phyloP scores from a whole-genome alignment of 768 basidiomycete genomes.

The Boletus speciosus region DNA sequence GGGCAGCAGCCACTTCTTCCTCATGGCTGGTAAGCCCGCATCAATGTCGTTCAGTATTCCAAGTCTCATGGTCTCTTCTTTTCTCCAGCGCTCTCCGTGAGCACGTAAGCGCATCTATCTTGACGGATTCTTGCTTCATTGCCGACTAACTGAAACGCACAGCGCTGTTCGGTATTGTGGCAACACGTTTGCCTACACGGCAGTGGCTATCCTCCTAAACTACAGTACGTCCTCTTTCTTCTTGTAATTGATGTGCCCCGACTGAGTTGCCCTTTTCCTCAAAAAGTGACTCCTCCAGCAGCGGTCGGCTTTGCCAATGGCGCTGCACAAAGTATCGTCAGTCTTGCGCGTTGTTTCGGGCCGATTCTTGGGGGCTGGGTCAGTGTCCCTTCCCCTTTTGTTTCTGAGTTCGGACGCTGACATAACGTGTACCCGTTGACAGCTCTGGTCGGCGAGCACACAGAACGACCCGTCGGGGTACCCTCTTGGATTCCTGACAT shows the following conservation, averaged over 20 bases:
- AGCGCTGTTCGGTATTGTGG: conserved; percentile 89
- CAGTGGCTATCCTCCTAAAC: conserved; percentile 83
- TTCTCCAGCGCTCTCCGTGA: conserved; percentile 59
- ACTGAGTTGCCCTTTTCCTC: neutral
- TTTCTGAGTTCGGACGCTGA: neutral
- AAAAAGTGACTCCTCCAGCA: conserved; percentile 82
- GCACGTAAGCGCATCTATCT: conserved; percentile 59
- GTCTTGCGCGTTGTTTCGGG: conserved; percentile 86
- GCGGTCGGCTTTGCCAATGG: conserved; percentile 93
- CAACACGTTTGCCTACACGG: conserved; percentile 85
- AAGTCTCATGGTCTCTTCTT: conserved; percentile 5
- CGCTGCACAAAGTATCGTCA: conserved; percentile 92
- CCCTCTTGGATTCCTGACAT: conserved; percentile 69
- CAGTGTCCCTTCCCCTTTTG: conserved; percentile 6
- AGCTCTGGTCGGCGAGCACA: conserved; percentile 77
- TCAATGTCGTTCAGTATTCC: neutral
- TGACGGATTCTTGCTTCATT: neutral
- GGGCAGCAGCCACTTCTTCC: conserved; percentile 68
- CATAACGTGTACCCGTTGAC: conserved; percentile 3
- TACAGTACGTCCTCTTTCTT: conserved; percentile 53
- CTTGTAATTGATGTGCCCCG: neutral
- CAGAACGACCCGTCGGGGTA: conserved; percentile 67
- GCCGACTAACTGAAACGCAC: conserved; percentile 1
- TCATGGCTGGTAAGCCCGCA: conserved; percentile 69
- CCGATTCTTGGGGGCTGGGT: conserved; percentile 85